Evolutionary conservation across 805 yeast species (phyloP), one percentile per base, ranked within the genome.

Genomic region (Monosporozyma unispora): DNA sequence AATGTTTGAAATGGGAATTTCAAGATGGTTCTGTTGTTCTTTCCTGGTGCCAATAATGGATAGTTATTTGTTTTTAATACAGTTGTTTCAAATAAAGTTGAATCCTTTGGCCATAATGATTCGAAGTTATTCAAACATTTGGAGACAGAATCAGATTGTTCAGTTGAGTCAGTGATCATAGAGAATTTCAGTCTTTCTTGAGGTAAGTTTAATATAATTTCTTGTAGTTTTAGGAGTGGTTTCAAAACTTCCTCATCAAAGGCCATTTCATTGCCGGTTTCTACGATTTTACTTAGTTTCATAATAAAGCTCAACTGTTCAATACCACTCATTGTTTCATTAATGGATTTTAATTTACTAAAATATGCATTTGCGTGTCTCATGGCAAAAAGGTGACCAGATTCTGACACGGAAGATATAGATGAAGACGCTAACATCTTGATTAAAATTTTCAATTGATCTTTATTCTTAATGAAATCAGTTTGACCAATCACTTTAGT

Each of bases 1-100:
- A 87, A 82, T 3, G 91, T 95, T 61, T 88, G 97, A 68, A 85
- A 87, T 21, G 97, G 96, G 52, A 91, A 73, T 52, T 80, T 72
- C 48, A 89, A 73, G 53, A 78, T 75, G 33, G 77, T 70, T 41
- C 50, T 50, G 4, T 41, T 33, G 1, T 23, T 42, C 12, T 12
- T 29, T 18, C 1, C 14, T 1, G 40, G 16, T 10, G n/a, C 6
- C 2, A n/a, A 49, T 21, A 53, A 45, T 18, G 53, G 53, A 22
- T 31, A 53, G 1, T 48, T 22, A 4, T n/a, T 16, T 23, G 50
- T 52, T 12, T 31, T 35, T 19, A 37, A 39, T n/a, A n/a, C 7
- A 29, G 12, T 16, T 3, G 27, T 19, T n/a, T 19, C 11, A 4
- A 9, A n/a, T n/a, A n/a, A 10, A 1, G 18, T 4, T 16, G 27